Conservation (phyloP, 2,329 filamentous ascomycete species). For the Phialemoniopsis sp. region DNA sequence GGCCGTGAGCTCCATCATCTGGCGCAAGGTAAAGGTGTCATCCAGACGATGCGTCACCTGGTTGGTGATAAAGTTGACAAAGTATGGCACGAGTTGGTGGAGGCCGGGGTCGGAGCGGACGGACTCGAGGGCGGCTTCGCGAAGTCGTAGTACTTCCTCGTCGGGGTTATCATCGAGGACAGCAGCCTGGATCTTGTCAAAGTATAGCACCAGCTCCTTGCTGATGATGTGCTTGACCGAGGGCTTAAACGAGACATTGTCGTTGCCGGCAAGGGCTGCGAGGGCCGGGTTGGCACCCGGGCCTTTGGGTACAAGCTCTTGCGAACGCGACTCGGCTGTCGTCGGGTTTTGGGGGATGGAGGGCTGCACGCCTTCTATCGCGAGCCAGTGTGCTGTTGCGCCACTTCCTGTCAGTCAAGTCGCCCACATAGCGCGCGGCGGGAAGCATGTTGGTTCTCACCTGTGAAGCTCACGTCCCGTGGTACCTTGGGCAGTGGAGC, state of each 20-base stretch:
- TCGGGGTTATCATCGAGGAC: constrained; percentile 85
- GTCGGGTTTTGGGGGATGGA: constrained; percentile 96
- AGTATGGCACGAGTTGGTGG: constrained; percentile 94
- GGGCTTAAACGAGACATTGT: constrained; percentile 80
- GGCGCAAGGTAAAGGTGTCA: constrained; percentile 80
- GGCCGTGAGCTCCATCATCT: constrained; percentile 87
- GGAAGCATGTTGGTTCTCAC: constrained; percentile 40
- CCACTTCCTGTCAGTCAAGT: background rate
- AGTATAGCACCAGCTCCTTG: constrained; percentile 94
- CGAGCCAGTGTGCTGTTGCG: constrained; percentile 82
- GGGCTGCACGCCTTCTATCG: constrained; percentile 94
- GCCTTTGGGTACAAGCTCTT: constrained; percentile 86
- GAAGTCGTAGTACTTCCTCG: constrained; percentile 66
- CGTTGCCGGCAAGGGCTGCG: constrained; percentile 76
- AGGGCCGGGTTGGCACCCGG: constrained; percentile 82
- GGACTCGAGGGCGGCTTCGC: constrained; percentile 79
- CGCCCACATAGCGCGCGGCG: too few species aligned
- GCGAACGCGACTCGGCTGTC: constrained; percentile 73
- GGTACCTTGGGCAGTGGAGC: constrained; percentile 92
- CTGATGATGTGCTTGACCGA: constrained; percentile 94
- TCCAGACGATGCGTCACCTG: constrained; percentile 93
- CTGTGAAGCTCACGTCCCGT: constrained; percentile 85
- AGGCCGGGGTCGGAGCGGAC: constrained; percentile 86
- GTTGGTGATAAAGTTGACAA: constrained; percentile 91
- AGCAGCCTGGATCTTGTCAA: constrained; percentile 88